Evolutionary conservation across 768 basidiomycete species (phyloP).

Genomic region (Rhizopogon vulgaris): DNA sequence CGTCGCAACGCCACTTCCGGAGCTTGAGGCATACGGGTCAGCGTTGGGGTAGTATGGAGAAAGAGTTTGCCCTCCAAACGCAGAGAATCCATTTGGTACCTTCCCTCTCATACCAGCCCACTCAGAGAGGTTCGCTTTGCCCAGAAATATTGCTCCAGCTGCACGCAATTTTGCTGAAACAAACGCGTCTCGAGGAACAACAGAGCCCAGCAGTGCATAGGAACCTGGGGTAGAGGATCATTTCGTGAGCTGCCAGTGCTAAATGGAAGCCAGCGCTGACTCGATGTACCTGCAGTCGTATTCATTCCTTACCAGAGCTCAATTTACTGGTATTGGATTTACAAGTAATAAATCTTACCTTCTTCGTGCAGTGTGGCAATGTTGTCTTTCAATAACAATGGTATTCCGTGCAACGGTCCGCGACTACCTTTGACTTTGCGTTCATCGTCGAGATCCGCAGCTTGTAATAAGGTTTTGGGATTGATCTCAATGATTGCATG

Average conservation of each 20-base stretch:
- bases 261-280: constrained; percentile 3
- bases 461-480: constrained; percentile 44
- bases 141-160: constrained; percentile 22
- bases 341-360: constrained; percentile 3
- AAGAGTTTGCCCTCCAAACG: constrained; percentile 40
- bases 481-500: constrained; percentile 57
- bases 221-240: constrained; percentile 9
- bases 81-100: constrained; percentile 44
- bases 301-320: constrained; percentile 21
- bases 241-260: background rate
- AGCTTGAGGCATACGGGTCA: constrained; percentile 47
- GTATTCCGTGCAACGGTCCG: constrained; percentile 47
- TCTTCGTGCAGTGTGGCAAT: constrained; percentile 16
- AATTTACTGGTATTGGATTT: background rate
- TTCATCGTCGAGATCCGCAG: constrained; percentile 43
- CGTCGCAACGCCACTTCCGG: constrained; percentile 41
- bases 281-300: constrained; percentile 28
- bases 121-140: constrained; percentile 47
- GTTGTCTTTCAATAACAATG: constrained; percentile 41
- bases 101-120: constrained; percentile 39
- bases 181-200: constrained; percentile 23
- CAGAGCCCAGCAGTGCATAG: constrained; percentile 21
- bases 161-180: constrained; percentile 16
- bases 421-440: constrained; percentile 35
- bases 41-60: constrained; percentile 42